phyloP scores from a whole-genome alignment of 257 asterid genomes.

The Anisodus acutangulus region DNA sequence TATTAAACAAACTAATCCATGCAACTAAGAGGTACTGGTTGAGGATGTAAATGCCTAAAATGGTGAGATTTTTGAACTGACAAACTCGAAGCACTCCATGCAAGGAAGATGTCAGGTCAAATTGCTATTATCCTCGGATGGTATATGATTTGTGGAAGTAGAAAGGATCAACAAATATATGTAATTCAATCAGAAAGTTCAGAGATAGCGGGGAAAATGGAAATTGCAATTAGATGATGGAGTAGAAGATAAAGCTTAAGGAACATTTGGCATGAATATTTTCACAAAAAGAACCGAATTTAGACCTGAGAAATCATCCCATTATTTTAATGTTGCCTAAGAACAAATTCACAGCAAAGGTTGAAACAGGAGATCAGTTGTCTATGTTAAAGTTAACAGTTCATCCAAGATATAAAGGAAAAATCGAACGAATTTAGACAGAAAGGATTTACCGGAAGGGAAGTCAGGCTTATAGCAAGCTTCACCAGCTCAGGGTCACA shows the following conservation, averaged over 20 bases:
- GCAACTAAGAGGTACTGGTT: neutral
- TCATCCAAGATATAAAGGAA: neutral
- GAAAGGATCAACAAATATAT: neutral
- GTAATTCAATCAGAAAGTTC: constrained; percentile 2
- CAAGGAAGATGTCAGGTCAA: neutral
- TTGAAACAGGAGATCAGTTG: neutral
- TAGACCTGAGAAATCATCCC: neutral
- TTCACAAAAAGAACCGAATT: neutral
- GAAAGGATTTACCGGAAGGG: constrained; percentile 66
- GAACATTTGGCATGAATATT: neutral
- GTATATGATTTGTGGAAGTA: neutral
- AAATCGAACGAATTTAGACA: neutral
- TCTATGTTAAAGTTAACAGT: neutral
- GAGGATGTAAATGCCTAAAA: neutral
- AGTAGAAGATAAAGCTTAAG: neutral
- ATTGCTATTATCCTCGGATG: neutral
- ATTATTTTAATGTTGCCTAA: neutral
- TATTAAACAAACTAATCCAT: constrained; percentile 7
- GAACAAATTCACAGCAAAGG: neutral
- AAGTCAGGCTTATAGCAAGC: constrained; percentile 73
- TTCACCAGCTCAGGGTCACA: constrained; percentile 84
- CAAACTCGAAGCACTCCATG: neutral
- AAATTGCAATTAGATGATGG: neutral
- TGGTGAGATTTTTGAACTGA: neutral
- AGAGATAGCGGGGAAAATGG: neutral